A percentile compares a stretch with the other conserved stretches of the same genome.
phyloP scores from a whole-genome alignment of 345 rosid species.

The Balakata baccata region DNA sequence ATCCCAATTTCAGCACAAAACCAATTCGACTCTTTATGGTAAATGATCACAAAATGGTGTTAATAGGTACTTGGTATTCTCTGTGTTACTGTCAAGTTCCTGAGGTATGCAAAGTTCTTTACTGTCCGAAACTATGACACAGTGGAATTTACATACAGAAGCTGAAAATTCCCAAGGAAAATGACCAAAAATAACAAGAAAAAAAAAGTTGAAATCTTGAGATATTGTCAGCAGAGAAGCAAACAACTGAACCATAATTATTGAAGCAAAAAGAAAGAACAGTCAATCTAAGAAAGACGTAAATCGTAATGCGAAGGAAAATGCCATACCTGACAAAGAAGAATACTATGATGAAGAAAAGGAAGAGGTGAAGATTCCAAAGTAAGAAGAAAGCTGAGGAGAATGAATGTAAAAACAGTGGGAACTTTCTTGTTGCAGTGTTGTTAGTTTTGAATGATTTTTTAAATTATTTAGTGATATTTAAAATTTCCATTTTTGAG shows the following conservation, averaged over 20 bases:
- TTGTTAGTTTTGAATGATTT: background rate
- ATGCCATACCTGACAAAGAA: slow-evolving; percentile 4
- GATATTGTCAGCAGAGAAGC: background rate
- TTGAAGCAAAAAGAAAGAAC: background rate
- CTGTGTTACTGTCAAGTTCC: background rate
- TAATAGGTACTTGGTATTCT: background rate
- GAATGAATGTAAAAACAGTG: background rate
- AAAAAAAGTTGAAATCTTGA: background rate
- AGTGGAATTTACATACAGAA: background rate
- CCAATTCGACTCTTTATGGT: background rate
- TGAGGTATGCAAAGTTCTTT: background rate
- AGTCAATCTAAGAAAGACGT: background rate
- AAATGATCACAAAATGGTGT: background rate
- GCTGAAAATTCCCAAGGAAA: slow-evolving; percentile 7
- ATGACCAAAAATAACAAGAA: background rate
- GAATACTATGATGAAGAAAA: background rate
- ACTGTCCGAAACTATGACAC: background rate
- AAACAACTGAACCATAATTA: background rate
- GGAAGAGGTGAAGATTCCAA: slow-evolving; percentile 16
- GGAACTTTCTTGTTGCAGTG: background rate
- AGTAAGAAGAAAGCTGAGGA: background rate
- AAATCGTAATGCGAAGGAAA: background rate
- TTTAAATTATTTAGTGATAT: background rate
- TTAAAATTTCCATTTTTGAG: background rate
- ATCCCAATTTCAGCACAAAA: background rate